Conservation (phyloP, 129 eudicot genomes). For the Centrapalus pauciflorus region DNA sequence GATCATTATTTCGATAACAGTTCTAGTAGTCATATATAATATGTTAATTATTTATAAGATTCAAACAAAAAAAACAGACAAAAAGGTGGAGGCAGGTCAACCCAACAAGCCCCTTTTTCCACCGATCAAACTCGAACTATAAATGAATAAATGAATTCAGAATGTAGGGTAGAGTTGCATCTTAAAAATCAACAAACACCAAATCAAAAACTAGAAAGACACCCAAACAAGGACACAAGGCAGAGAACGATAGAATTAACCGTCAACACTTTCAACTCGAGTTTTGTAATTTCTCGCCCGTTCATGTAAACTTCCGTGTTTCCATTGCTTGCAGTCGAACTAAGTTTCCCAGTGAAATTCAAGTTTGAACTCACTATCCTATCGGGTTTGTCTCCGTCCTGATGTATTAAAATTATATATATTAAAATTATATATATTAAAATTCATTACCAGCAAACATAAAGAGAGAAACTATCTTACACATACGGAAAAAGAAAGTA, state of each 20-base stretch:
- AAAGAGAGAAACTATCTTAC: background rate
- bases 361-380: slow-evolving; percentile 88
- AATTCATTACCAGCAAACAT: background rate
- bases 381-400: slow-evolving; percentile 98
- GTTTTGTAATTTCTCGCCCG: slow-evolving; percentile 93
- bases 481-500: background rate
- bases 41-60: too few relatives aligned
- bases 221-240: background rate
- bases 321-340: slow-evolving; percentile 88
- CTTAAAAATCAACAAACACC: background rate
- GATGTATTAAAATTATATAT: slow-evolving; percentile 20
- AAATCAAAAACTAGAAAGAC: background rate
- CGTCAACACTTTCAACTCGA: slow-evolving; percentile 72
- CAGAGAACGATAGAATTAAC: slow-evolving; percentile 26
- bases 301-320: slow-evolving; percentile 90
- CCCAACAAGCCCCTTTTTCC: background rate
- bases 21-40: too few relatives aligned
- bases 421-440: slow-evolving; percentile 13
- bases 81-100: too few relatives aligned
- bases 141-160: background rate
- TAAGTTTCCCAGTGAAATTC: slow-evolving; percentile 88
- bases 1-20: background rate
- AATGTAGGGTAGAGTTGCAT: background rate
- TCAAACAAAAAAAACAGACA: too few relatives aligned
- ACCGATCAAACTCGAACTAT: background rate